A percentile compares a stretch with the other conserved stretches of the same genome.
Evolutionary conservation across 768 basidiomycete species (phyloP).

Genomic region (Boletus rubroflammeus): DNA sequence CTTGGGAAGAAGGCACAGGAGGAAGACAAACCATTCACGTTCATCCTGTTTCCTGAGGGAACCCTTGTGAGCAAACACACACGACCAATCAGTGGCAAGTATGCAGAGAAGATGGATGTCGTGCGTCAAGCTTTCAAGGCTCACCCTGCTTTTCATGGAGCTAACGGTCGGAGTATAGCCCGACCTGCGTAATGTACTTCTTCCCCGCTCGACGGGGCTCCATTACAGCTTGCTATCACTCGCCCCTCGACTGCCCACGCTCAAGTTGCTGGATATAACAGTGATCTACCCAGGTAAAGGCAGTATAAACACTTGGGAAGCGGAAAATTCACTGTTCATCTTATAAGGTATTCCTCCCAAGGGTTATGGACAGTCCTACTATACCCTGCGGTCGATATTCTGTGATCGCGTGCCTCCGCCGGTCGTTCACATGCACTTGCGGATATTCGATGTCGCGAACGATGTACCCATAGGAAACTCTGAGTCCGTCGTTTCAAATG

Average conservation of each 20-base stretch:
- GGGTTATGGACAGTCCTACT: conserved; percentile 84
- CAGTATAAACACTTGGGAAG: background rate
- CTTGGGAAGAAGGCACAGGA: conserved; percentile 68
- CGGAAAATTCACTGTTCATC: background rate
- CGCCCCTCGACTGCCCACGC: conserved; percentile 66
- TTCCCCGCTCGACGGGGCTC: conserved; percentile 91
- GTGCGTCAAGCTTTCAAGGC: conserved; percentile 49
- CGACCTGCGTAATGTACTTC: conserved; percentile 75
- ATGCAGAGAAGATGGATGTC: conserved; percentile 83
- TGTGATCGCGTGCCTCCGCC: conserved; percentile 79
- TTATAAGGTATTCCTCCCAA: conserved; percentile 66
- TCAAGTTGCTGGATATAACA: conserved; percentile 88
- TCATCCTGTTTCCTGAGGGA: conserved; percentile 94
- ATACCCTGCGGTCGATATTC: conserved; percentile 88
- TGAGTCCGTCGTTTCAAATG: conserved; percentile 28
- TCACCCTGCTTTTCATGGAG: conserved; percentile 3
- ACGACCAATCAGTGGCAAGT: conserved; percentile 79
- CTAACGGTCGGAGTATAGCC: conserved; percentile 41
- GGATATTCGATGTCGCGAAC: conserved; percentile 64
- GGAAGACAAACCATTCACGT: conserved; percentile 67
- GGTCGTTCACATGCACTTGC: conserved; percentile 80
- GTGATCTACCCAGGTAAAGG: conserved; percentile 79
- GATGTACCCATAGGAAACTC: conserved; percentile 70
- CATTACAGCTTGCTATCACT: conserved; percentile 82
- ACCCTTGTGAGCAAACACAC: conserved; percentile 89